Base-by-base conservation (phyloP, 2,329 filamentous ascomycete species). In the Ceratocystis destructans region DNA sequence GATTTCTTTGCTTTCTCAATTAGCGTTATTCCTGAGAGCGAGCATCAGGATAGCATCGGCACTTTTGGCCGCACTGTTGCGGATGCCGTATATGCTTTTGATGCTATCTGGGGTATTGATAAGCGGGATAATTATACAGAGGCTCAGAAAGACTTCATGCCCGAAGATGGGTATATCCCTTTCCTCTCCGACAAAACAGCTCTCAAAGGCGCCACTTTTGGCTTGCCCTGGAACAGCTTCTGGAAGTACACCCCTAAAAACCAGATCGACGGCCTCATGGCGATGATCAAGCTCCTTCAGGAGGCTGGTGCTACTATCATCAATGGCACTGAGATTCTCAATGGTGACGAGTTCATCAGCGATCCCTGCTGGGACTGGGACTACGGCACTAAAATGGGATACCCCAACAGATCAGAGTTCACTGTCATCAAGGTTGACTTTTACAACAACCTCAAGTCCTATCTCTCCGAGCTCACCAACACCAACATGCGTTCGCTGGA, bases 361-460 rank as follows among this genome's bases (percentile, higher is more conserved):
- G 85, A 83, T 0, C 73, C 81, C 62, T 85, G 86, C n/a, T 91
- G 87, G 87, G 79, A 90, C 73, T 91, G 88, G 81, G 86, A 88
- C 71, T 87, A 83, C 69, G 86, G 87, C 15, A 79, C 70, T 5
- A 79, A 77, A 0, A 81, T 85, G 2, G 85, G 85, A 1, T 84
- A 77, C 70, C 76, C 84, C n/a, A 89, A 90, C 68, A 83, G 89
- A 74, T 89, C 85, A 12, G 87, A 90, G 73, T 90, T 86, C 74
- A 88, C 84, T 0, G 83, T 87, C 62, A 79, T 90, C 69, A 89
- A 89, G 73, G 83, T 86, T 0, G 85, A 88, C 72, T 87, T 87
- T 71, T 87, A 87, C 74, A 80, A 80, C 71, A 78, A 82, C 71
- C 79, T 89, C 73, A 79, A 80, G 65, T 73, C 76, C 0, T 90